These are phyloP conservation scores for Toxoplasma gondii DNA, from an alignment of 169 alveolate species.

Conservation along the genomic window DNA sequence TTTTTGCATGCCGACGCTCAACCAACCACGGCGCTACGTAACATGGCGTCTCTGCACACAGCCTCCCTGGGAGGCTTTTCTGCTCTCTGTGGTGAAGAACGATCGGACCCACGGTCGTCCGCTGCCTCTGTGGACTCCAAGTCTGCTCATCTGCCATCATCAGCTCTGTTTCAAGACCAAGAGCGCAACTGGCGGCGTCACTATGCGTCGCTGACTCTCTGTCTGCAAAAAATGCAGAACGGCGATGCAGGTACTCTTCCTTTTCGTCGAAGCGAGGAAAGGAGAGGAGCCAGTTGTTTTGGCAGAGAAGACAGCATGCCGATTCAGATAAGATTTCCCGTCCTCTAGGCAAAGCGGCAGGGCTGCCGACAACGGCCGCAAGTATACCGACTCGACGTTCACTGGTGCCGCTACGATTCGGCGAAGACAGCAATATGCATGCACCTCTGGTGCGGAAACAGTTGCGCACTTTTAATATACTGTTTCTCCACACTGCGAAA, in stretches of 20 bases:
- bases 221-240: not conserved
- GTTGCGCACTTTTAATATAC: no score
- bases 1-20: not conserved
- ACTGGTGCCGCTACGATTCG: no score
- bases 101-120: not conserved
- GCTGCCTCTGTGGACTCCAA: not conserved
- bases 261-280: no score
- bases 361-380: no score
- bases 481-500: no score
- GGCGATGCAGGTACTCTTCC: not conserved
- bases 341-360: no score
- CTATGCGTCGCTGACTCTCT: constrained; percentile 1
- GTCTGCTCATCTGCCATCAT: not conserved
- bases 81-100: not conserved
- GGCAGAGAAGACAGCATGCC: no score
- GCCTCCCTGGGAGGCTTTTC: not conserved
- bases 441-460: no score
- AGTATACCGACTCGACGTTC: no score
- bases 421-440: no score
- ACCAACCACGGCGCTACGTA: not conserved
- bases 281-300: no score
- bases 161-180: constrained; percentile 6
- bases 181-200: not conserved
- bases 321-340: no score
- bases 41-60: not conserved